Percentiles rank a stretch among this genome's conserved stretches.
These are phyloP conservation scores for Pleoardoris graminearum DNA, from an alignment of 2,329 filamentous ascomycete species.

Conservation along the genomic window DNA sequence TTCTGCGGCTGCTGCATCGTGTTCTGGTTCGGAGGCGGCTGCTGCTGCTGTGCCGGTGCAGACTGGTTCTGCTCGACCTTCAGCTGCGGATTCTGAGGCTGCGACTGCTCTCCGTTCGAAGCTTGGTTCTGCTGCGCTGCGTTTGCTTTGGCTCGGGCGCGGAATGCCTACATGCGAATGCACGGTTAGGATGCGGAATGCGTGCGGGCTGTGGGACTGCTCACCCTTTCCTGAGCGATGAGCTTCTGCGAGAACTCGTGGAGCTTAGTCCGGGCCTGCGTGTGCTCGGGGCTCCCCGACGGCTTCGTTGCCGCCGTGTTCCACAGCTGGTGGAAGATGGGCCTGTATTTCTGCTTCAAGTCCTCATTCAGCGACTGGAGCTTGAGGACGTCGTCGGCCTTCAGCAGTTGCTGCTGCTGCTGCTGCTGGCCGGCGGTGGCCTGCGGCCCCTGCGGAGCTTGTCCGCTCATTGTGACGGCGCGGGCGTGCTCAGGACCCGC, in stretches of 20 bases:
- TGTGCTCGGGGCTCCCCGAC: conserved; percentile 54
- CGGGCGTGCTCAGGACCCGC: conserved; percentile 5
- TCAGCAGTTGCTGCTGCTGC: conserved; percentile 28
- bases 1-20: conserved; percentile 13
- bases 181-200: neutral
- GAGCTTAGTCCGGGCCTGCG: conserved; percentile 55
- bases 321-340: conserved; percentile 59
- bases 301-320: conserved; percentile 54
- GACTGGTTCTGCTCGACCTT: conserved; percentile 29
- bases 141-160: conserved; percentile 42
- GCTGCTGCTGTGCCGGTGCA: conserved; percentile 35
- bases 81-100: conserved; percentile 19
- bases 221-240: conserved; percentile 50
- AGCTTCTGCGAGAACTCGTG: conserved; percentile 55
- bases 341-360: conserved; percentile 60
- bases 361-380: conserved; percentile 52
- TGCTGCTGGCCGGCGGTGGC: conserved; percentile 23
- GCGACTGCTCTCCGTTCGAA: conserved; percentile 15
- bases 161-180: conserved; percentile 36
- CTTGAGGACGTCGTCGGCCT: conserved; percentile 41
- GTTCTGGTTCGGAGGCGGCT: conserved; percentile 8
- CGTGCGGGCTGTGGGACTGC: neutral
- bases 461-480: conserved; percentile 36
- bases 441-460: conserved; percentile 31
- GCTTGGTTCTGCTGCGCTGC: conserved; percentile 23